Evolutionary conservation across 2,329 filamentous ascomycete species (phyloP).

Genomic region (Hymenoscyphus linearis): DNA sequence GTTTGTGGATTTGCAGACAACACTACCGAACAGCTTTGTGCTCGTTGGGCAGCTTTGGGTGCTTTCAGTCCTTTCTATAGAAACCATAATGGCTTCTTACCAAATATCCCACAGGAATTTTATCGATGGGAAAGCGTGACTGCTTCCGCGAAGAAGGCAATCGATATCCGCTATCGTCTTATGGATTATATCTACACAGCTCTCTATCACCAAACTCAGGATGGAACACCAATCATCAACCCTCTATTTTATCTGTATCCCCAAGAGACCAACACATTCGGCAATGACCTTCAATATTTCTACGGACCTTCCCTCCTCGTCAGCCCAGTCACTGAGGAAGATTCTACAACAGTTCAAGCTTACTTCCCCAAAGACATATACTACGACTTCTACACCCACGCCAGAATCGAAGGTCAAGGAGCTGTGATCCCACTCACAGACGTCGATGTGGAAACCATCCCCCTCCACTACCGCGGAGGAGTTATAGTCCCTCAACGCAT

Average conservation of each 20-base stretch:
- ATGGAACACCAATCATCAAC: constrained; percentile 61
- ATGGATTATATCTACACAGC: constrained; percentile 77
- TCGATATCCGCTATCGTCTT: constrained; percentile 68
- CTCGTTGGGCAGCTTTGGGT: constrained; percentile 69
- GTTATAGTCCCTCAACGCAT: constrained; percentile 57
- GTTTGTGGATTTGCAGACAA: constrained; percentile 71
- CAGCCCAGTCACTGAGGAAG: constrained; percentile 43
- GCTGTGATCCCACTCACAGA: constrained; percentile 35
- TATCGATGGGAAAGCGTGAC: constrained; percentile 64
- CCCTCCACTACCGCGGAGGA: constrained; percentile 63
- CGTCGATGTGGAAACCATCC: constrained; percentile 47
- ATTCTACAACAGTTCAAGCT: constrained; percentile 39
- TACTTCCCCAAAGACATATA: constrained; percentile 47
- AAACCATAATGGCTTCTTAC: constrained; percentile 57
- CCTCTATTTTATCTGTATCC: constrained; percentile 71
- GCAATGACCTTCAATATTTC: constrained; percentile 46
- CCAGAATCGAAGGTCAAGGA: constrained; percentile 38
- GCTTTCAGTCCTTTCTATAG: constrained; percentile 74
- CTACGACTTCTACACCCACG: constrained; percentile 48
- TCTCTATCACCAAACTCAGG: constrained; percentile 51
- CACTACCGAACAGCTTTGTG: constrained; percentile 63
- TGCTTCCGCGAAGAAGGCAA: constrained; percentile 60
- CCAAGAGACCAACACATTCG: constrained; percentile 40
- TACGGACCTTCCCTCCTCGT: constrained; percentile 45
- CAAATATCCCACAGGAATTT: constrained; percentile 59